Base-by-base conservation (phyloP, 139 green algal genomes). In the Chlamydomonas sp. region DNA sequence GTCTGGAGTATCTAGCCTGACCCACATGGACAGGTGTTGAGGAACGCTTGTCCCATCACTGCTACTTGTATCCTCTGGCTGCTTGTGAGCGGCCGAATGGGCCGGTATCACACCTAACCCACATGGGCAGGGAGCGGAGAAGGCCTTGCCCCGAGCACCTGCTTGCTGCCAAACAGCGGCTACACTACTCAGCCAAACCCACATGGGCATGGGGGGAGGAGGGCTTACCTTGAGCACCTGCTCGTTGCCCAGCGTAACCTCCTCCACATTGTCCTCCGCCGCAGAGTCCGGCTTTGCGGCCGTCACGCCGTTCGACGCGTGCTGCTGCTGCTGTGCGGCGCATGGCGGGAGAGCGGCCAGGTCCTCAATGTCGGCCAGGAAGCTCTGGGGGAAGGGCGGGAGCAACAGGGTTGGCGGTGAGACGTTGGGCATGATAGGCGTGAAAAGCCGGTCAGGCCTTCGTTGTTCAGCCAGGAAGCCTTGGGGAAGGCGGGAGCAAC, bases 301-400 rank as follows among this genome's bases (percentile, higher is more conserved):
- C 16, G 67, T 57, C 2, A 67, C 67, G 57, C 66, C 12, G 2
- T 66, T 58, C 31, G 9, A 1, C 80, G 14, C 31, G 31, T 49
- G 31, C 31, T 49, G 31, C 31, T 49, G 31, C 31, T 49, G 31
- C 31, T 49, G 31, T 49, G 31, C 9, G 2, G 63, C 18, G 7
- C 3, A 10, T 3, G 79, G 62, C 31, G 62, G 16, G 15, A 73
- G 17, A 31, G 20, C 1, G 63, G 62, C 68, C 62, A 86, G 81
- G 69, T 86, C 81, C 60, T 86, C 81, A 64, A 86, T 86, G 81
- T 86, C 81, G 7, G 18, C 71, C n/a, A 80, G 31, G 72, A 87
- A 60, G 83, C 62, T 84, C 80, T 85, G 66, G 4, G 5, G 3
- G 49, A 64, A 59, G 18, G 20, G 20, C 15, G 4, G 77, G 3